Evolutionary conservation across 192 early-diverging fungal genomes (phyloP), one percentile per base, ranked within the genome.

Genomic region (Coemansia sp.): DNA sequence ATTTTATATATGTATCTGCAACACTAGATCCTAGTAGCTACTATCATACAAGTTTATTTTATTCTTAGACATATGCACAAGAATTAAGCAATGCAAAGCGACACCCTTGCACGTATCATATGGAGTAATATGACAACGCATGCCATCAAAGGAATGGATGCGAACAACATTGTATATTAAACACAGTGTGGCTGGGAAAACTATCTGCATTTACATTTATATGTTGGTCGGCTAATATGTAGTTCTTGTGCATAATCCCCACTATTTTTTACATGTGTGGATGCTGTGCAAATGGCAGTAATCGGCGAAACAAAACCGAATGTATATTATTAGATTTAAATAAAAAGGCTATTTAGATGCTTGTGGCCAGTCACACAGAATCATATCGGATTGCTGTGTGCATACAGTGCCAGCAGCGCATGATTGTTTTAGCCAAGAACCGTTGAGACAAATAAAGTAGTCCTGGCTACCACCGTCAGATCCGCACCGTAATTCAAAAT

Each of bases 391-490:
- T 36, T 66, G 39, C 33, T 53, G 55, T 26, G 36, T 9, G 59
- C 67, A 68, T 5, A 49, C 67, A 6, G 67, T 68, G 60, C 57
- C 57, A 11, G 67, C 30, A n/a, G 55, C 45, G 59, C 67, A 68
- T 21, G 58, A 51, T 14, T 49, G 59, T 5, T 34, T 14, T 33
- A 68, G 16, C 67, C 67, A 68, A 16, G 21, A 20, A 26, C 59
- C 46, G 49, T 66, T 58, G 41, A 66, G 55, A 44, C 64, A 66
- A 26, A 66, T 55, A 30, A 58, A 56, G 55, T 66, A 66, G 64
- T 66, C 66, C 8, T 7, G 14, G 51, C 23, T 53, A 26, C 51
- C 51, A 4, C 23, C 12, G 24, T 26, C 51, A 1, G 51, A 53
- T 7, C 51, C 51, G 23, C 51, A 53, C 15, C 26, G 21, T 20